Base-by-base conservation (phyloP, 2,329 filamentous ascomycete species). In the Neonectria magnoliae region DNA sequence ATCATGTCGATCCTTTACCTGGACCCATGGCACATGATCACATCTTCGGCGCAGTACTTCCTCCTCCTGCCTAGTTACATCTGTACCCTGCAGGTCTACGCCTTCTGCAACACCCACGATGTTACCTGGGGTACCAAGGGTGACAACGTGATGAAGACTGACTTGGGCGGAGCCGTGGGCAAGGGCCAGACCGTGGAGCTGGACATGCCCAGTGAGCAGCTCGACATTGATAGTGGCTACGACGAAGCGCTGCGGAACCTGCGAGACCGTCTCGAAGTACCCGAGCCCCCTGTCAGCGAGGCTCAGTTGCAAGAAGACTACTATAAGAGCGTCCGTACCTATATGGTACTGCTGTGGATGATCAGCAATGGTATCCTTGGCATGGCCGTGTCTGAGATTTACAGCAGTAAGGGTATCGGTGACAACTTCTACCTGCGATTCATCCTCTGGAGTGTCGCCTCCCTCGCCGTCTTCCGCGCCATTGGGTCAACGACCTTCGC, bases 11-110 rank as follows among this genome's bases (percentile, higher is more conserved):
- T 99, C 82, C 82, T 99, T 65, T 99, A 99, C 81, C 88, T 99
- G 51, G 97, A 99, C 73, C 96, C 96, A 0, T 99, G 96, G 96
- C 96, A 99, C 84, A 96, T 99, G 92, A 92, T 99, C 81, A 99
- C 96, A 13, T 95, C 91, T 0, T 90, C 93, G 0, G 88, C 86
- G 0, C 94, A 98, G 78, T 99, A 99, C 84, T 98, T 99, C 78
- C 87, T 94, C 51, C 89, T 99, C 27, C 85, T 99, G 38, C 96
- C 96, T 0, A 91, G 87, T 42, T 99, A 98, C 83, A 97, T 99
- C 80, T 98, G 96, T 83, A 98, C 93, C 0, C 86, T 99, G 2
- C 96, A 99, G 80, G 94, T 98, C 20, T 99, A 99, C 81, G 96
- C 96, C 47, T 99, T 99, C 81, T 98, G 73, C 50, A 75, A 75